Evolutionary conservation across 305 asterid genomes (phyloP).

Genomic region (Coffea humblotiana): DNA sequence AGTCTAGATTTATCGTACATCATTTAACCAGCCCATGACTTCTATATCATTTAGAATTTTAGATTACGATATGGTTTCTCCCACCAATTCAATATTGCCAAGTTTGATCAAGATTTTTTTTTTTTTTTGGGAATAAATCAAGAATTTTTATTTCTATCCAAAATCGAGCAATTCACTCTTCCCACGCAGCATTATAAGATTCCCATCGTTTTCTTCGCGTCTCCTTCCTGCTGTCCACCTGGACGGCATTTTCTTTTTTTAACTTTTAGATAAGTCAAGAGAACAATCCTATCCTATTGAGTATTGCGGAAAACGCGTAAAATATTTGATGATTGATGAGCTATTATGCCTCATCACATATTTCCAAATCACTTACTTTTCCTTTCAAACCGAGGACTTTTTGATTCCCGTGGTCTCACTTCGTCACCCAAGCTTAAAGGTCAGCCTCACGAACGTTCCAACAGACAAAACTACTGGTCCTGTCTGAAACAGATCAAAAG

Average conservation of each 20-base stretch:
- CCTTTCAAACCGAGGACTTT: not conserved
- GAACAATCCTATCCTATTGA: not conserved
- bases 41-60: too few relatives aligned
- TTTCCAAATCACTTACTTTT: not conserved
- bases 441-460: conserved; percentile 3
- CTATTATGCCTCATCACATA: too few relatives aligned
- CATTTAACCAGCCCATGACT: too few relatives aligned
- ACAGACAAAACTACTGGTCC: not conserved
- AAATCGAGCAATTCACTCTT: not conserved
- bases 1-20: not conserved
- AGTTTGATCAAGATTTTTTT: not conserved
- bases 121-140: too few relatives aligned
- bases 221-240: not conserved
- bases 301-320: conserved; percentile 8
- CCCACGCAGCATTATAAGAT: not conserved
- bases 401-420: not conserved
- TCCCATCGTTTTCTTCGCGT: not conserved
- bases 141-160: not conserved
- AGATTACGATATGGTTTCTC: too few relatives aligned
- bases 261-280: not conserved
- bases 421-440: not conserved
- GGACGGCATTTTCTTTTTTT: not conserved
- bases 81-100: not conserved
- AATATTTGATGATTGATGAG: not conserved
- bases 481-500: not conserved